Evolutionary conservation across 2,329 filamentous ascomycete species (phyloP).

Genomic region (Alternaria longipes): DNA sequence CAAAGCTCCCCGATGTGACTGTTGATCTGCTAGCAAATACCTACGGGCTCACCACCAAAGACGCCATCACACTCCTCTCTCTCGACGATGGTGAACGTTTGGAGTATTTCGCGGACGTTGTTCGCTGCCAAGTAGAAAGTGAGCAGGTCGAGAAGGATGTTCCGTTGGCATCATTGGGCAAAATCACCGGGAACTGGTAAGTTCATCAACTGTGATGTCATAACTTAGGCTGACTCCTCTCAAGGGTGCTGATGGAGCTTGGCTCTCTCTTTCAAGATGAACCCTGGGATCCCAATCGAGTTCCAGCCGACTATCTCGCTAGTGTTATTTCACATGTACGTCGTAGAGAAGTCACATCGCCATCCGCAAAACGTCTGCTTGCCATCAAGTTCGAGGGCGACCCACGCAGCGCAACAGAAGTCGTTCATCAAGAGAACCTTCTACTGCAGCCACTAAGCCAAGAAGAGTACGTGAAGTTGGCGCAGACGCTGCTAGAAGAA

Average conservation of each 20-base stretch:
- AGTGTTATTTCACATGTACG: constrained; percentile 55
- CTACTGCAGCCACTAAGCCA: constrained; percentile 64
- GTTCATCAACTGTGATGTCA: constrained; percentile 8
- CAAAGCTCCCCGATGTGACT: constrained; percentile 76
- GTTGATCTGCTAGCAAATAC: constrained; percentile 66
- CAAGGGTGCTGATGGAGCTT: constrained; percentile 61
- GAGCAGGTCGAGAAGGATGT: constrained; percentile 35
- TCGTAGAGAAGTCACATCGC: constrained; percentile 59
- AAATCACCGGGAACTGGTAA: constrained; percentile 66
- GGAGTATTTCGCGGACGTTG: constrained; percentile 80
- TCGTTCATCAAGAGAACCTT: constrained; percentile 67
- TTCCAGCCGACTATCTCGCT: constrained; percentile 54
- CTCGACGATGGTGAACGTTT: constrained; percentile 81
- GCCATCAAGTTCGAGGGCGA: constrained; percentile 63
- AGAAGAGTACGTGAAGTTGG: constrained; percentile 65
- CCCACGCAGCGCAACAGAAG: constrained; percentile 57
- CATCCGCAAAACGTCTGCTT: constrained; percentile 69
- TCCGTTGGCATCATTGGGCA: constrained; percentile 48
- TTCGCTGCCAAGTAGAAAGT: constrained; percentile 47
- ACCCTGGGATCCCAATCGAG: constrained; percentile 53
- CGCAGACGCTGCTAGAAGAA: constrained; percentile 61
- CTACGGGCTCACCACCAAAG: constrained; percentile 80
- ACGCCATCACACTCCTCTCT: constrained; percentile 80
- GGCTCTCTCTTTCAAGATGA: constrained; percentile 57
- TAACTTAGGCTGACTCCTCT: constrained; percentile 10